Evolutionary conservation across 129 eudicot species (phyloP).

Genomic region (Lactuca sativa): DNA sequence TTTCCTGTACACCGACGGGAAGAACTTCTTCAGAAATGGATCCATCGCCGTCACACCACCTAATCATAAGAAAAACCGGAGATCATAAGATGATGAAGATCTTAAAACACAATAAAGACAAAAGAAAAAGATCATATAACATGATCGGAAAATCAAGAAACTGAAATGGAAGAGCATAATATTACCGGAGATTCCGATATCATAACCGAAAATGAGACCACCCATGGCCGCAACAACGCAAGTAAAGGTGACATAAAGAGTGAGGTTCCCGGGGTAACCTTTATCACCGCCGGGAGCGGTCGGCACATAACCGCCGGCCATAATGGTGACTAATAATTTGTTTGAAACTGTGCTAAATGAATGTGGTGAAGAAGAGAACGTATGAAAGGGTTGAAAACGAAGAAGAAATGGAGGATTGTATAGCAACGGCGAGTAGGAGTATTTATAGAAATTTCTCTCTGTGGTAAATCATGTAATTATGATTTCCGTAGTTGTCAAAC

Average conservation of each 20-base stretch:
- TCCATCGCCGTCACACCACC: conserved; percentile 96
- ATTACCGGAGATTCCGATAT: conserved; percentile 89
- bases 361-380: background rate
- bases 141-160: conserved; percentile 2
- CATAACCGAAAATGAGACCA: conserved; percentile 94
- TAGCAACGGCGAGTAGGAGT: background rate
- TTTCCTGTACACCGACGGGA: conserved; percentile 65
- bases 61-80: conserved; percentile 9
- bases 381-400: conserved; percentile 3
- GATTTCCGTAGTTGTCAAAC: conserved; percentile 25
- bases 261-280: conserved; percentile 82
- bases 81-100: background rate
- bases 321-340: conserved; percentile 22
- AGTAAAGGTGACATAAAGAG: conserved; percentile 60
- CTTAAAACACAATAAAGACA: background rate
- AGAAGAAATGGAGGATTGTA: conserved; percentile 16
- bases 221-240: conserved; percentile 98
- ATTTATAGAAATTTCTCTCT: conserved; percentile 21
- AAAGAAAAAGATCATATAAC: background rate
- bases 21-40: conserved; percentile 61
- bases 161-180: background rate
- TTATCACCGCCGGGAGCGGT: conserved; percentile 49
- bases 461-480: conserved; percentile 4
- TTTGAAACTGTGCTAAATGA: background rate
- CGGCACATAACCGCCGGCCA: conserved; percentile 78